Evolutionary conservation across 2,329 filamentous ascomycete genomes (phyloP).

Genomic region (Diplodia sapinea): DNA sequence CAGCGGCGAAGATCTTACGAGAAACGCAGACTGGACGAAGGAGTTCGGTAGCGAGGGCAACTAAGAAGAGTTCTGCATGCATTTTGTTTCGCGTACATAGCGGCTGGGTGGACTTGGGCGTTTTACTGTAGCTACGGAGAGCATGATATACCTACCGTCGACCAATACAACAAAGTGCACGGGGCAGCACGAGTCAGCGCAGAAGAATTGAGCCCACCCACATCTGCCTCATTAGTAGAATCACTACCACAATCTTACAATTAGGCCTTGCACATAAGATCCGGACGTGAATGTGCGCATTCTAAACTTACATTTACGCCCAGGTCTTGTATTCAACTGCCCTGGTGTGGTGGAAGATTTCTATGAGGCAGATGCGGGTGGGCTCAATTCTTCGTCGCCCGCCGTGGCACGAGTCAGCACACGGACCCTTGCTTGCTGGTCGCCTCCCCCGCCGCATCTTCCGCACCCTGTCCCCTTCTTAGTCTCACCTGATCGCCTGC

Average conservation of each 20-base stretch:
- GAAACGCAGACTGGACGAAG: slow-evolving; percentile 90
- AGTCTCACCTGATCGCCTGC: background rate
- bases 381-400: too few relatives aligned
- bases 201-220: too few relatives aligned
- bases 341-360: too few relatives aligned
- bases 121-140: slow-evolving; percentile 21
- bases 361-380: too few relatives aligned
- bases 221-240: too few relatives aligned
- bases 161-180: slow-evolving; percentile 10
- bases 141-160: slow-evolving; percentile 17
- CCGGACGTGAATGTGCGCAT: too few relatives aligned
- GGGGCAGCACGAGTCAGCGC: slow-evolving; percentile 4
- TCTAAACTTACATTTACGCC: too few relatives aligned
- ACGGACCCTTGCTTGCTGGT: slow-evolving; percentile 18
- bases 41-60: slow-evolving; percentile 91
- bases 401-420: slow-evolving; percentile 3
- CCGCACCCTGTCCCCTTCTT: slow-evolving; percentile 2
- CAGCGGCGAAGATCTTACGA: slow-evolving; percentile 79
- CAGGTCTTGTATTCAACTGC: too few relatives aligned
- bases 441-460: slow-evolving; percentile 15
- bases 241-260: too few relatives aligned
- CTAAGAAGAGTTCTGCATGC: slow-evolving; percentile 11
- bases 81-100: slow-evolving; percentile 29
- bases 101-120: slow-evolving; percentile 22
- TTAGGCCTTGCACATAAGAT: too few relatives aligned